Percentiles rank a stretch among this genome's conserved stretches.
These are phyloP conservation scores for Thelephora terrestris DNA, from an alignment of 1,284 basidiomycete species.

Conservation along the genomic window DNA sequence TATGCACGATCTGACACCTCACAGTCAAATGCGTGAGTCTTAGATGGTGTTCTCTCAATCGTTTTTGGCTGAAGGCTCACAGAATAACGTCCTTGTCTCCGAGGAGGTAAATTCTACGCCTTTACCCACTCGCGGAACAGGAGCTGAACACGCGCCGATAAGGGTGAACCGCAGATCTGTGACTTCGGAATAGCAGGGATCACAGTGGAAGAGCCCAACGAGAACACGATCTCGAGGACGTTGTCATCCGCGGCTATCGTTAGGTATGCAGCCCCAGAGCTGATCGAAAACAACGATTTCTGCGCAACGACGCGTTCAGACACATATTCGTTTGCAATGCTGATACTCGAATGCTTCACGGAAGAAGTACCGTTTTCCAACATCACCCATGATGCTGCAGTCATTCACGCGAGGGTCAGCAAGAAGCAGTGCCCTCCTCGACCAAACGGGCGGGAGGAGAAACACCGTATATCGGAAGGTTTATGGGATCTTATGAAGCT, in stretches of 20 bases:
- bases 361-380: conserved; percentile 37
- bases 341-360: conserved; percentile 42
- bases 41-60: neutral
- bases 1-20: no score
- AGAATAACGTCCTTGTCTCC: conserved; percentile 49
- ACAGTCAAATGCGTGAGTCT: conserved; percentile 50
- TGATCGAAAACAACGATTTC: conserved; percentile 30
- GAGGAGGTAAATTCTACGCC: conserved; percentile 14
- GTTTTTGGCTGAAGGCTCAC: neutral
- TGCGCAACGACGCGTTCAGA: conserved; percentile 36
- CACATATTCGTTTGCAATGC: conserved; percentile 48
- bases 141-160: neutral
- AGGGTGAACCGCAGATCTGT: conserved; percentile 44
- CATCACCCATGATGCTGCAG: conserved; percentile 34
- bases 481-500: conserved; percentile 33
- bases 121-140: neutral
- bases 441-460: conserved; percentile 22
- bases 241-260: conserved; percentile 34
- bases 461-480: conserved; percentile 31
- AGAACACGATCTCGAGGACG: conserved; percentile 30
- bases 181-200: conserved; percentile 56
- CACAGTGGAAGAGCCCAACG: conserved; percentile 42
- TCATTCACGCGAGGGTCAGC: conserved; percentile 33
- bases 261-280: conserved; percentile 50
- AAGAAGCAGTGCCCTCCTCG: conserved; percentile 28